Evolutionary conservation across 192 early-diverging fungal genomes (phyloP).

Genomic region (Spizellomyces punctatus): DNA sequence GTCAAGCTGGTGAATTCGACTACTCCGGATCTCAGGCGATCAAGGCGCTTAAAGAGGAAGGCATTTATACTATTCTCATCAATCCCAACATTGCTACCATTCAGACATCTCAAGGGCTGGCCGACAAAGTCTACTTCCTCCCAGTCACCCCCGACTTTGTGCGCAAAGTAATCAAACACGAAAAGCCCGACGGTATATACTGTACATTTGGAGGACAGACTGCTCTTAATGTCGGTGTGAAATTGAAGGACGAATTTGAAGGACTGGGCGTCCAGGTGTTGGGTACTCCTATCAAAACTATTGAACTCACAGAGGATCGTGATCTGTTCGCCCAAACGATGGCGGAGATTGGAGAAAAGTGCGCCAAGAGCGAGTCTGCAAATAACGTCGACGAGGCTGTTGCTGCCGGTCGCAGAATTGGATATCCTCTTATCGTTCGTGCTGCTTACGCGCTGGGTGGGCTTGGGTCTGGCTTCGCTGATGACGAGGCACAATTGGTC

Average conservation of each 20-base stretch:
- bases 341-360: slow-evolving; percentile 87
- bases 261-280: slow-evolving; percentile 85
- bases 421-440: slow-evolving; percentile 95
- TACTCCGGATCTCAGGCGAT: slow-evolving; percentile 97
- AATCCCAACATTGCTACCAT: slow-evolving; percentile 99
- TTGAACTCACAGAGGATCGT: slow-evolving; percentile 97
- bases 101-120: slow-evolving; percentile 95
- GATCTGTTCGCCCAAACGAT: slow-evolving; percentile 89
- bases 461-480: slow-evolving; percentile 95
- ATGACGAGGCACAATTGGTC: slow-evolving; percentile 79
- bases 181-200: slow-evolving; percentile 98
- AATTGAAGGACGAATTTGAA: slow-evolving; percentile 91
- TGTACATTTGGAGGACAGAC: slow-evolving; percentile 99
- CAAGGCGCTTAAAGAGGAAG: slow-evolving; percentile 97
- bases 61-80: slow-evolving; percentile 95
- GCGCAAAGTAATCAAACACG: slow-evolving; percentile 91
- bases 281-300: slow-evolving; percentile 92
- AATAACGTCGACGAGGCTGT: slow-evolving; percentile 83
- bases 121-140: slow-evolving; percentile 97
- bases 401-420: slow-evolving; percentile 81
- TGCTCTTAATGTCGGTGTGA: slow-evolving; percentile 95
- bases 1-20: slow-evolving; percentile 99
- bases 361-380: slow-evolving; percentile 85
- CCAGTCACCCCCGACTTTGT: slow-evolving; percentile 95
- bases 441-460: slow-evolving; percentile 96